phyloP scores from a whole-genome alignment of 192 early-diverging fungal genomes.

The Backusella australiensis region DNA sequence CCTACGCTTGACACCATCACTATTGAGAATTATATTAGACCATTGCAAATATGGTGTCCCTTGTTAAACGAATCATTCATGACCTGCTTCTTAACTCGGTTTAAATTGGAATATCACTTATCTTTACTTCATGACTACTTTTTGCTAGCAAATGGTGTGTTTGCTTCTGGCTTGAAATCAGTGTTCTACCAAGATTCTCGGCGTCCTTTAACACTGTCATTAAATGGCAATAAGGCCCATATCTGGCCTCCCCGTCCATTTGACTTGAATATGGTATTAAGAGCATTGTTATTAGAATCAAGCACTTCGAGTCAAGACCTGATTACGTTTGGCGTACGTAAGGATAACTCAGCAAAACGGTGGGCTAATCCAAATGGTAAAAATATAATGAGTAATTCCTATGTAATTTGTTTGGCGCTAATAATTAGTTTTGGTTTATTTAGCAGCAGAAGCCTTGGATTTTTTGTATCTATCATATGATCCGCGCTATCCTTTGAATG shows the following conservation, averaged over 20 bases:
- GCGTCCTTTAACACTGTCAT: background rate
- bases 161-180: constrained; percentile 35
- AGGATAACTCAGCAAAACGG: background rate
- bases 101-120: constrained; percentile 42
- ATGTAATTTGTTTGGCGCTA: background rate
- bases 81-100: constrained; percentile 44
- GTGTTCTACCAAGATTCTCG: constrained; percentile 27
- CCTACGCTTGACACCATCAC: constrained; percentile 34
- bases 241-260: constrained; percentile 24
- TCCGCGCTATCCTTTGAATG: constrained; percentile 42
- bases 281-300: constrained; percentile 26
- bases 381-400: background rate
- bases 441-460: constrained; percentile 44
- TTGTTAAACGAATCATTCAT: constrained; percentile 45
- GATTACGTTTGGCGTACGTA: constrained; percentile 13
- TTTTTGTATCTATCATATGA: constrained; percentile 49
- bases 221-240: background rate
- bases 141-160: constrained; percentile 41
- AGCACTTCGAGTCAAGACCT: constrained; percentile 13
- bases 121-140: constrained; percentile 39
- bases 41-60: constrained; percentile 28
- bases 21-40: constrained; percentile 22
- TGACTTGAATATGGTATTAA: constrained; percentile 31
- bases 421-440: background rate
- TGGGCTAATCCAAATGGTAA: constrained; percentile 46